Evolutionary conservation across 805 yeast genomes (phyloP).

Genomic region (Lachancea quebecensis): DNA sequence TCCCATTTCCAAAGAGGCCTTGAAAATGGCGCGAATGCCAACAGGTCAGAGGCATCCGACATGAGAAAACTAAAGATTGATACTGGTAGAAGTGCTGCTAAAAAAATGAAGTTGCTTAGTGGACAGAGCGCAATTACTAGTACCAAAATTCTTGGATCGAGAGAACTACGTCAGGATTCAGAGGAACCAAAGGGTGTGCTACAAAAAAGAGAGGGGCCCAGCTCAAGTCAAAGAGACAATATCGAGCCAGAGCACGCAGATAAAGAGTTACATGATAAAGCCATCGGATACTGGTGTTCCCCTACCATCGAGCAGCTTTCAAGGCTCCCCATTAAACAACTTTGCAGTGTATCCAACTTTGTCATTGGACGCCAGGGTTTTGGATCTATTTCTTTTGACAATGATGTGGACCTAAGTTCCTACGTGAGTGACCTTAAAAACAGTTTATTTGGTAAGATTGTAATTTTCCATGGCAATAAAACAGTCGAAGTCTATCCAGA

Average conservation of each 20-base stretch:
- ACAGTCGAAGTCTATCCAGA: conserved; percentile 60
- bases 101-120: conserved; percentile 34
- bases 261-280: neutral
- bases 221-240: neutral
- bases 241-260: neutral
- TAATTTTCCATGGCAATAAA: conserved; percentile 41
- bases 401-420: conserved; percentile 61
- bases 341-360: conserved; percentile 53
- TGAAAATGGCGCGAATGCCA: conserved; percentile 8
- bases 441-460: conserved; percentile 36
- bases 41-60: conserved; percentile 18
- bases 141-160: conserved; percentile 7
- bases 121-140: conserved; percentile 22
- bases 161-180: neutral
- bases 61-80: conserved; percentile 36
- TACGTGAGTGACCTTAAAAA: conserved; percentile 37
- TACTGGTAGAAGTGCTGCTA: conserved; percentile 38
- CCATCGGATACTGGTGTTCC: conserved; percentile 59
- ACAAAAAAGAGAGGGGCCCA: conserved; percentile 1
- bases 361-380: conserved; percentile 59
- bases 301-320: conserved; percentile 52
- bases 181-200: neutral
- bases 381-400: conserved; percentile 61
- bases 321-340: conserved; percentile 38
- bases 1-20: conserved; percentile 5